phyloP scores from a whole-genome alignment of 2,329 filamentous ascomycete genomes.

The Claviceps digitariae region DNA sequence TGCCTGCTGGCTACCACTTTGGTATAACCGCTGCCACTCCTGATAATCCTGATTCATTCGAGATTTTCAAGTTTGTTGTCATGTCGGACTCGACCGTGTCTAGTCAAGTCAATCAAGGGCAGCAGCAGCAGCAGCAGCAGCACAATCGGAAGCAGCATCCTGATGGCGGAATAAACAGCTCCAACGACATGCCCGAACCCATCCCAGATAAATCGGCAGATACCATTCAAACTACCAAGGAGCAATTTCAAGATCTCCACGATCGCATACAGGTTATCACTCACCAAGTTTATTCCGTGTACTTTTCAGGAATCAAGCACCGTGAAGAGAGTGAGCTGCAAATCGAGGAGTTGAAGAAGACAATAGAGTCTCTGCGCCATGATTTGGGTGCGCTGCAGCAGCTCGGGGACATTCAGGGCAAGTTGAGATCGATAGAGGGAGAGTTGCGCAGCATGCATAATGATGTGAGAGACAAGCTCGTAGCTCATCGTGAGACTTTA shows the following conservation, averaged over 20 bases:
- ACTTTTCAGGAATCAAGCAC: slow-evolving; percentile 39
- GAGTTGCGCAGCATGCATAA: slow-evolving; percentile 45
- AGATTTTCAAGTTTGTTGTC: slow-evolving; percentile 76
- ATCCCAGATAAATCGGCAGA: slow-evolving; percentile 36
- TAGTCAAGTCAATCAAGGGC: slow-evolving; percentile 6
- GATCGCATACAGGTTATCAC: slow-evolving; percentile 64
- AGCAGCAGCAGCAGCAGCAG: slow-evolving; percentile 16
- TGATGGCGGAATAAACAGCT: slow-evolving; percentile 11
- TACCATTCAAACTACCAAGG: slow-evolving; percentile 32
- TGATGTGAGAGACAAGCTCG: slow-evolving; percentile 37
- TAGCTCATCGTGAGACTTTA: slow-evolving; percentile 37
- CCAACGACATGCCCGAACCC: slow-evolving; percentile 14
- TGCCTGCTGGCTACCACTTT: slow-evolving; percentile 72
- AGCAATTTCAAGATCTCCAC: slow-evolving; percentile 74
- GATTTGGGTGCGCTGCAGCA: slow-evolving; percentile 33
- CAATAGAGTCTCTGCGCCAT: slow-evolving; percentile 32
- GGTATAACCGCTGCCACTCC: slow-evolving; percentile 80
- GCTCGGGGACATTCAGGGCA: slow-evolving; percentile 28
- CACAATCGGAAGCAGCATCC: slow-evolving; percentile 20
- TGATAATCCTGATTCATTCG: slow-evolving; percentile 88
- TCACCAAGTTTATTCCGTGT: slow-evolving; percentile 53
- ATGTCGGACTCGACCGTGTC: slow-evolving; percentile 36
- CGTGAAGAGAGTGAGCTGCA: slow-evolving; percentile 39
- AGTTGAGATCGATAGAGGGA: slow-evolving; percentile 39
- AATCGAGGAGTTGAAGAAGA: slow-evolving; percentile 38